A percentile compares a stretch with the other conserved stretches of the same genome.
phyloP scores from a whole-genome alignment of 768 basidiomycete species.

The Tulasnella sp. region DNA sequence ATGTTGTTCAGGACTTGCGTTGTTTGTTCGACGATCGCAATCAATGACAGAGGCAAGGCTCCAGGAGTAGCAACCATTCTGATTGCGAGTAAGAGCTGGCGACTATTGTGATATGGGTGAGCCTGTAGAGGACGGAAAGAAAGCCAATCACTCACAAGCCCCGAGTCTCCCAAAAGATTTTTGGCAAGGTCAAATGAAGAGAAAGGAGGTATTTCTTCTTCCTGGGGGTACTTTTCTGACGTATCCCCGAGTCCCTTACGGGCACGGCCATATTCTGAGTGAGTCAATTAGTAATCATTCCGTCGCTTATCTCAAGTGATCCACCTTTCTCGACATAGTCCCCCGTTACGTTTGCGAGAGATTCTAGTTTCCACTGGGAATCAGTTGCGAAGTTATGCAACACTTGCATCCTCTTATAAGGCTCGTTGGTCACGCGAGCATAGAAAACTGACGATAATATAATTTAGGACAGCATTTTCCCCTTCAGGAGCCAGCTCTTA shows the following conservation, averaged over 20 bases:
- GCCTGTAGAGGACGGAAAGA: background rate
- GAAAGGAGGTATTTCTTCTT: background rate
- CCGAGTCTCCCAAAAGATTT: slow-evolving; percentile 14
- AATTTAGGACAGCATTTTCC: background rate
- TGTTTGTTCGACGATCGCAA: slow-evolving; percentile 15
- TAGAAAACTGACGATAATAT: background rate
- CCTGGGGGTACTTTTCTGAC: background rate
- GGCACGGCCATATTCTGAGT: slow-evolving; percentile 15
- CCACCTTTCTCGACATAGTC: slow-evolving; percentile 11
- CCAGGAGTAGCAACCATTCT: slow-evolving; percentile 2
- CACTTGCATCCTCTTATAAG: background rate
- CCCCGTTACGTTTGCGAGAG: background rate
- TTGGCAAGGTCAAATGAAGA: background rate
- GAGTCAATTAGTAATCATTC: background rate
- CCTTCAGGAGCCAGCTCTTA: background rate
- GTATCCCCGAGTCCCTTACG: slow-evolving; percentile 12
- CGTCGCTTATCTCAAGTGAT: background rate
- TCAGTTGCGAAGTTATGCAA: slow-evolving; percentile 3
- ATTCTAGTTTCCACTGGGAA: background rate
- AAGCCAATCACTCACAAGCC: background rate
- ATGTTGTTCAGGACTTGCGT: background rate
- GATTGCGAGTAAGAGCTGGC: slow-evolving; percentile 19
- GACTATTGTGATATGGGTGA: background rate
- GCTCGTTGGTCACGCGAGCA: background rate
- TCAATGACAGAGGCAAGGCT: background rate